Base-by-base conservation (phyloP, 2,329 filamentous ascomycete genomes). In the Epichloe glyceriae region DNA sequence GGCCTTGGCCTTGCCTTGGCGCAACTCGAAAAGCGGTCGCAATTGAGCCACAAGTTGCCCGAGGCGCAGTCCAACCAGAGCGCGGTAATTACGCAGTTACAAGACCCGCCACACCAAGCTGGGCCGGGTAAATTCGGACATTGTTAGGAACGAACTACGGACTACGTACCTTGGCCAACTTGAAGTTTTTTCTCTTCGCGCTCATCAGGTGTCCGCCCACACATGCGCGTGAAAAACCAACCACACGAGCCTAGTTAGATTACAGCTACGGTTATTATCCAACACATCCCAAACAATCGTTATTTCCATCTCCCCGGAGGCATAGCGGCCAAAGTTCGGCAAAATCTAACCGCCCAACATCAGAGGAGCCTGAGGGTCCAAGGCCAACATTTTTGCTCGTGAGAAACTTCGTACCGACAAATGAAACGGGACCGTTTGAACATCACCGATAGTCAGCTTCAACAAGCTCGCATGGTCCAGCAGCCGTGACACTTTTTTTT, bases 31-130 rank as follows among this genome's bases (percentile, higher is more conserved):
- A 46, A 47, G 35, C 40, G 30, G 8, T 15, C 47, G 50, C 42
- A 6, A 7, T 22, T 53, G 57, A 64, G 65, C 65, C 67, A 68
- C 64, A 58, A 49, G 49, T 52, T 49, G 61, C 58, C 64, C 61
- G 62, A 59, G 54, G 22, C 22, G 4, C 11, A 3, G 39, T 41
- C 72, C 70, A 74, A 74, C 73, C 61, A 67, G 35, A 17, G 11
- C 0, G 10, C 44, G 6, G 52, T 40, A 62, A 68, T 68, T 68
- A 68, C 64, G 57, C 55, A 63, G 57, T 59, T 50, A 46, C 19
- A 46, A 17, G 43, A 48, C 34, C 50, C 50, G 47, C 39, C 54
- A 54, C 53, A 52, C 41, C 52, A 49, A 49, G 55, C 53, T 55
- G 57, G 49, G 53, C 59, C 67, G 67, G 67, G 62, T 57, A 59